Conservation (phyloP, 176 grass and related monocot genomes). For the Aegilops sharonensis region DNA sequence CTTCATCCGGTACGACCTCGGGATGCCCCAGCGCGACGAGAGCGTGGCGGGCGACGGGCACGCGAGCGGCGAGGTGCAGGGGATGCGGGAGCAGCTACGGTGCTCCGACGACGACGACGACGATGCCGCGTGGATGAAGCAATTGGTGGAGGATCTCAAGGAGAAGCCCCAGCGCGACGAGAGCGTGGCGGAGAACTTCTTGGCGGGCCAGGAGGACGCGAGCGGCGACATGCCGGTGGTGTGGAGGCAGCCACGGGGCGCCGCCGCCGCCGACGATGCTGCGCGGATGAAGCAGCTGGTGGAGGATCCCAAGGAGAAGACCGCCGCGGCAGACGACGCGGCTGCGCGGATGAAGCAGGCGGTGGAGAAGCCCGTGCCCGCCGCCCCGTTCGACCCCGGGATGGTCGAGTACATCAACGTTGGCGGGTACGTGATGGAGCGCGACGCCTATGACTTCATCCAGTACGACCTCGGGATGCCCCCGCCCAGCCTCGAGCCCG, state of each 20-base stretch:
- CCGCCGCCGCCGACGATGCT: background rate
- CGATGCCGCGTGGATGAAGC: too few species aligned
- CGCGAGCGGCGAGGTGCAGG: too few species aligned
- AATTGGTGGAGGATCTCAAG: too few species aligned
- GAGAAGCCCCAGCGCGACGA: background rate
- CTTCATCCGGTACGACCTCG: constrained; percentile 29
- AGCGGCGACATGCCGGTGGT: too few species aligned
- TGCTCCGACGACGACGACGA: background rate
- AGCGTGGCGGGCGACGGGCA: background rate
- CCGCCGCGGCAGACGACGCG: background rate
- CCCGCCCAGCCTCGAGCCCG: background rate
- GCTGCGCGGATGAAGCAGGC: too few species aligned
- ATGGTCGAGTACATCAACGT: constrained; percentile 3
- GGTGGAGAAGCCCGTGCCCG: background rate
- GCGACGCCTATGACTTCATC: constrained; percentile 28
- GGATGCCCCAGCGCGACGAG: background rate
- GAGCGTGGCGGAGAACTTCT: background rate
- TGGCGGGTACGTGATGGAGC: constrained; percentile 29
- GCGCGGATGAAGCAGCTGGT: background rate
- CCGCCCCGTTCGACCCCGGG: background rate
- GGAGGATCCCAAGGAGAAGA: background rate
- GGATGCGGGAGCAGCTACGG: background rate
- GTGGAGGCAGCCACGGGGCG: too few species aligned
- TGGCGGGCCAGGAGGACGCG: background rate
- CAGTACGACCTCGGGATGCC: constrained; percentile 24